Percentiles rank a stretch among this genome's conserved stretches.
Conservation (phyloP, 352 stramenopile genomes). For the Thalassiosira gravida region DNA sequence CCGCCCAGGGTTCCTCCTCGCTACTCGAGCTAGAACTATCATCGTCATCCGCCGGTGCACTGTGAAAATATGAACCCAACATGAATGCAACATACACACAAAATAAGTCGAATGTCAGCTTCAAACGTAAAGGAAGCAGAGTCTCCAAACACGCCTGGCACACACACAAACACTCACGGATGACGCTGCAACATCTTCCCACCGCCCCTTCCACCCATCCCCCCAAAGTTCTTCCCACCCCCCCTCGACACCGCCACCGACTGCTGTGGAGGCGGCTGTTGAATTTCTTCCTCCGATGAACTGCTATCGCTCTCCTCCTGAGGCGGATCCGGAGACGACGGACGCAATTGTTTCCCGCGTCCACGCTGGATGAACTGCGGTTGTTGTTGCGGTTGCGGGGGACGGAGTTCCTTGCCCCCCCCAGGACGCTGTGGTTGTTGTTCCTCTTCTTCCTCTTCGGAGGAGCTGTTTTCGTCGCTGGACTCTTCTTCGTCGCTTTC, state of each 20-base stretch:
- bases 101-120: too few species aligned
- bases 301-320: slow-evolving; percentile 37
- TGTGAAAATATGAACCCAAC: too few species aligned
- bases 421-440: slow-evolving; percentile 9
- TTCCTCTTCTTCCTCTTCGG: slow-evolving; percentile 43
- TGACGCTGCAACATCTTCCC: slow-evolving; percentile 41
- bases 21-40: slow-evolving; percentile 45
- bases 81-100: too few species aligned
- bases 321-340: slow-evolving; percentile 47
- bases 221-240: slow-evolving; percentile 29
- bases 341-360: slow-evolving; percentile 69
- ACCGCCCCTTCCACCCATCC: slow-evolving; percentile 13
- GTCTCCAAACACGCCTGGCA: too few species aligned
- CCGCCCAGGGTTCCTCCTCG: slow-evolving; percentile 33
- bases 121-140: too few species aligned
- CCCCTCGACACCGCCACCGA: slow-evolving; percentile 33
- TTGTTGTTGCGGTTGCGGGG: too few species aligned
- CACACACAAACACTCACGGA: slow-evolving; percentile 25
- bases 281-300: slow-evolving; percentile 49
- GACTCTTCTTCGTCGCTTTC: slow-evolving; percentile 59
- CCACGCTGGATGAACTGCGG: too few species aligned
- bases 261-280: slow-evolving; percentile 21
- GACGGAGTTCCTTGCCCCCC: slow-evolving; percentile 66
- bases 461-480: slow-evolving; percentile 27
- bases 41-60: slow-evolving; percentile 33